These are phyloP conservation scores for Viola pubescens DNA, from an alignment of 441 rosid species.

Conservation along the genomic window DNA sequence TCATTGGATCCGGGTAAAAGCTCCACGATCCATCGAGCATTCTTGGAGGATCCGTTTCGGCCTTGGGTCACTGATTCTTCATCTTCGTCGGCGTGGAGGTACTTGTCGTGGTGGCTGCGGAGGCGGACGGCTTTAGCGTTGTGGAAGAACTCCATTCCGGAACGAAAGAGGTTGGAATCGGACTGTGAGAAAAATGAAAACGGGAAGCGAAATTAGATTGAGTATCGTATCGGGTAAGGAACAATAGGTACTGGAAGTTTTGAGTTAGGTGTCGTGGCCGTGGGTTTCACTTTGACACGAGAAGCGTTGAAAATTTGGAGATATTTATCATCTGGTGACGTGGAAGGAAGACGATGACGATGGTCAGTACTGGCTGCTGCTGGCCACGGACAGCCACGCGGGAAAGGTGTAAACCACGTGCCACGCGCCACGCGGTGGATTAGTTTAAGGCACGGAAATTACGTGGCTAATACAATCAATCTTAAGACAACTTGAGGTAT, in stretches of 20 bases:
- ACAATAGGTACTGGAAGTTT: not conserved
- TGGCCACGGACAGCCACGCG: too few species aligned
- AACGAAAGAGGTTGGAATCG: slow-evolving; percentile 22
- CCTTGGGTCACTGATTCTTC: slow-evolving; percentile 36
- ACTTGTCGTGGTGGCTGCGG: slow-evolving; percentile 48
- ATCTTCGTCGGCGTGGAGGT: slow-evolving; percentile 43
- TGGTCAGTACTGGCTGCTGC: not conserved
- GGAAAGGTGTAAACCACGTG: too few species aligned
- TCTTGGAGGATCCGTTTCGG: slow-evolving; percentile 30
- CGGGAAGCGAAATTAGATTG: not conserved
- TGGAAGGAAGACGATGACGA: too few species aligned
- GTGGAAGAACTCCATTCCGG: slow-evolving; percentile 44
- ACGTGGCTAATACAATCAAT: not conserved
- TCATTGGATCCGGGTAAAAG: slow-evolving; percentile 20
- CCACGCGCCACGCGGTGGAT: too few species aligned
- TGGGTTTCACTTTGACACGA: too few species aligned
- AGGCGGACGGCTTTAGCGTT: slow-evolving; percentile 45
- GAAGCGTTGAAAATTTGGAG: too few species aligned
- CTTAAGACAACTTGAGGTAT: too few species aligned
- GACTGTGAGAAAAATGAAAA: slow-evolving; percentile 14
- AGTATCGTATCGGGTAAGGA: not conserved
- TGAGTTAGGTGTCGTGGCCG: too few species aligned
- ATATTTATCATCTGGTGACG: too few species aligned
- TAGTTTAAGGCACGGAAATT: not conserved
- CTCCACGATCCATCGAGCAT: slow-evolving; percentile 40